A percentile compares a stretch with the other conserved stretches of the same genome.
phyloP scores from a whole-genome alignment of 768 basidiomycete genomes.

The Tricholoma sp. region DNA sequence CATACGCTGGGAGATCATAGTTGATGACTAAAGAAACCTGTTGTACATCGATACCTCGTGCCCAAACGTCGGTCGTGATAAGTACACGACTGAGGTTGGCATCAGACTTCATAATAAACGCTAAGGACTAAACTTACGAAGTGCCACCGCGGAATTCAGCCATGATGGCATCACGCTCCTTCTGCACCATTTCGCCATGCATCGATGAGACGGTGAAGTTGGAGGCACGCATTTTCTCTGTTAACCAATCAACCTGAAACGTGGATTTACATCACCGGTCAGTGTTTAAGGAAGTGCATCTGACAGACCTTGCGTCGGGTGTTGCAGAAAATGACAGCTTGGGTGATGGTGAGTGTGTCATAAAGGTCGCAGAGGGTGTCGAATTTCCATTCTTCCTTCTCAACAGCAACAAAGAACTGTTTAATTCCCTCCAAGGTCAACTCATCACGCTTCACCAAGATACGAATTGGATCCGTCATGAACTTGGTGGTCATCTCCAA shows the following conservation, averaged over 20 bases:
- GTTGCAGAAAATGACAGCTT: conserved; percentile 99
- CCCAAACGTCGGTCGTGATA: conserved; percentile 96
- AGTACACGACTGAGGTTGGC: conserved; percentile 66
- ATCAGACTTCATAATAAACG: conserved; percentile 11
- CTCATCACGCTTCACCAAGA: conserved; percentile 99
- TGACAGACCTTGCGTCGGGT: conserved; percentile 83
- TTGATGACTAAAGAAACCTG: conserved; percentile 98
- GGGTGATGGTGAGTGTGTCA: conserved; percentile 97
- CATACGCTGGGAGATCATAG: conserved; percentile 91
- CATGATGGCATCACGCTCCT: conserved; percentile 95
- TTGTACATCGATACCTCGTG: conserved; percentile 96
- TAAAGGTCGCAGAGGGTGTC: conserved; percentile 97
- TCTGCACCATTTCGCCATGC: conserved; percentile 96
- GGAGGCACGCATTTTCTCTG: conserved; percentile 98
- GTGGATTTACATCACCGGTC: conserved; percentile 5
- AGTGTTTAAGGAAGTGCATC: background rate
- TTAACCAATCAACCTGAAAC: conserved; percentile 89
- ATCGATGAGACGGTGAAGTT: conserved; percentile 97
- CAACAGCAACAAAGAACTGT: conserved; percentile 97
- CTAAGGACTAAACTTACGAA: conserved; percentile 50
- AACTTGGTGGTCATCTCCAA: conserved; percentile 99
- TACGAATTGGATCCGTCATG: conserved; percentile 98
- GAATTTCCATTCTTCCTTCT: conserved; percentile 99
- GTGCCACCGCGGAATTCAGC: conserved; percentile 92
- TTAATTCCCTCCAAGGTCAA: conserved; percentile 95